Base-by-base conservation (phyloP, 352 stramenopile genomes). In the Pythium brassicae region DNA sequence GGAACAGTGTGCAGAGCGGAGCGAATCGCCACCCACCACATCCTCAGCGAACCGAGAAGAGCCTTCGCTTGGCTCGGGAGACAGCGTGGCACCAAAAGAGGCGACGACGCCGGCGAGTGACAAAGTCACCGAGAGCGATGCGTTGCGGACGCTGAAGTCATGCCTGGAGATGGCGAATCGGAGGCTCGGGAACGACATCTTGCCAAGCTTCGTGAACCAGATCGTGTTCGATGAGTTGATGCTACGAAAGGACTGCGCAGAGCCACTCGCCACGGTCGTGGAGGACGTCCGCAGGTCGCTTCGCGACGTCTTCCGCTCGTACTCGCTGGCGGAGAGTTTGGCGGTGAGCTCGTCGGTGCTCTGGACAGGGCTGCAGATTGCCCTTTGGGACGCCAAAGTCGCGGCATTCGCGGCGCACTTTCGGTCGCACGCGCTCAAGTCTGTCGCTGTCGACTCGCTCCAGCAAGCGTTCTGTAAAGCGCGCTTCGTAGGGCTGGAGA, bases 181-280 rank as follows among this genome's bases (percentile, higher is more conserved):
- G 22, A 19, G 27, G 49, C 11, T 54, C 15, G 49, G 49, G 20
- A 23, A 10, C 40, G 48, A 54, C 23, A 15, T 44, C 10, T n/a
- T n/a, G 15, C 7, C 20, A 15, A 45, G 11, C 17, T 32, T 54
- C 14, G 37, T 44, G n/a, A 32, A 43, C 15, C 42, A 72, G 32
- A 55, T 72, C 29, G 55, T 68, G 12, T 72, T 72, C 29, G 34
- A 34, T 2, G 56, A 68, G 46, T 34, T 72, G 8, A 60, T 68
- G 37, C 60, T 72, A 6, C 64, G 61, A 9, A 59, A 60, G 27
- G 65, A 63, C 23, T 39, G 39, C 6, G 34, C 23, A 15, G 37
- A 26, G 14, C 53, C 50, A 19, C 49, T 45, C 15, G 12, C 49
- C 2, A 26, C 9, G n/a, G 44, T 45, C 27, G 49, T 22, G 12